A percentile compares a stretch with the other conserved stretches of the same genome.
These are phyloP conservation scores for Senecio squalidus DNA, from an alignment of 140 eudicot species.

Conservation along the genomic window DNA sequence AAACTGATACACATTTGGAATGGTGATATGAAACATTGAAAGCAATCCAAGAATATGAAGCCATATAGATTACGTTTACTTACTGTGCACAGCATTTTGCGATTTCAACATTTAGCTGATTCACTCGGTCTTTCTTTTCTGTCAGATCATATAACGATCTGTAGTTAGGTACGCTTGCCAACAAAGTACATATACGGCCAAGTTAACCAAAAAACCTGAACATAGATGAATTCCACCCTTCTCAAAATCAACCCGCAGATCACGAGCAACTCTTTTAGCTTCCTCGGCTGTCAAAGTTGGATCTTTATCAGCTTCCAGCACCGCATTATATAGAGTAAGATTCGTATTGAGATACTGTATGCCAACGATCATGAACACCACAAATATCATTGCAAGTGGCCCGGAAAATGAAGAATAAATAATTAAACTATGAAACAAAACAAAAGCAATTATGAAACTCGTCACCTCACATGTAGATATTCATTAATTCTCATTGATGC, in stretches of 20 bases:
- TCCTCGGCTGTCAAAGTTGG: conserved; percentile 43
- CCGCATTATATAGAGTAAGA: conserved; percentile 61
- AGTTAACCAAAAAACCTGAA: conserved; percentile 39
- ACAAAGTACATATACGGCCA: conserved; percentile 1
- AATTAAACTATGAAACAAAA: too few species aligned
- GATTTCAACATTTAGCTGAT: conserved; percentile 63
- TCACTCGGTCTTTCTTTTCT: conserved; percentile 78
- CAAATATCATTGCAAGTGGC: not conserved
- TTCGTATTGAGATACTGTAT: conserved; percentile 81
- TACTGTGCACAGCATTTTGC: conserved; percentile 74
- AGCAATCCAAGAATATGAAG: not conserved
- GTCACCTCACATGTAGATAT: conserved; percentile 99
- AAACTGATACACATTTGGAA: too few species aligned
- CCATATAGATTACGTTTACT: conserved; percentile 22
- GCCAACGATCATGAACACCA: conserved; percentile 19
- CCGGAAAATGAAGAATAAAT: too few species aligned
- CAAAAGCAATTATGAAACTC: conserved; percentile 25
- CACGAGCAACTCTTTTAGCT: conserved; percentile 69
- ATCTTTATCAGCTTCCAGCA: conserved; percentile 75
- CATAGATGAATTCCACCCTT: conserved; percentile 95
- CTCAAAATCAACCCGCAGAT: conserved; percentile 77
- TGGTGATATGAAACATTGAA: not conserved
- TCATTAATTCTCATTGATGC: conserved; percentile 83
- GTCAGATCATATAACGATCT: conserved; percentile 23
- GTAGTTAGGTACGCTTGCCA: conserved; percentile 5